Evolutionary conservation across 2,329 filamentous ascomycete genomes (phyloP).

Genomic region (Fusarium buharicum): DNA sequence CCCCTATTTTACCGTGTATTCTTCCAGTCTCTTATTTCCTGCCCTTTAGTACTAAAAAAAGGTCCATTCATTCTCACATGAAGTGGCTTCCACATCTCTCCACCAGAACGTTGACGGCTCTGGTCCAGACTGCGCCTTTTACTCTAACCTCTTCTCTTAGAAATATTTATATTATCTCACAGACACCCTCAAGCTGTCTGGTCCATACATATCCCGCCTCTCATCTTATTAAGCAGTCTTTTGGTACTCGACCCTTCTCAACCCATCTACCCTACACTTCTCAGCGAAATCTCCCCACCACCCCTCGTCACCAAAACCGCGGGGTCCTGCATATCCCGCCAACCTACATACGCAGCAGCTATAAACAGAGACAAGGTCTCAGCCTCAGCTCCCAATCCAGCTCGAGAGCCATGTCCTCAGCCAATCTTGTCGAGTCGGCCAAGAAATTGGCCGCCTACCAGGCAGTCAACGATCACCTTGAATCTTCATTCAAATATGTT

Average conservation of each 20-base stretch:
- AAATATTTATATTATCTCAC: not conserved
- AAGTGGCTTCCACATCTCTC: constrained; percentile 28
- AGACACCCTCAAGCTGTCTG: not conserved
- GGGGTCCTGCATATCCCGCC: constrained; percentile 33
- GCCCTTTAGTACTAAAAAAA: not conserved
- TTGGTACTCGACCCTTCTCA: constrained; percentile 1
- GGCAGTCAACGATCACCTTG: constrained; percentile 79
- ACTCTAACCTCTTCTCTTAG: not conserved
- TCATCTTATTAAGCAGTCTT: not conserved
- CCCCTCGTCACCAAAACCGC: constrained; percentile 29
- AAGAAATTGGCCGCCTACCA: constrained; percentile 80
- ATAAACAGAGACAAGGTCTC: constrained; percentile 28
- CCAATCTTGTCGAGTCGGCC: constrained; percentile 70
- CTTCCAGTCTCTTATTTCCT: too few species aligned
- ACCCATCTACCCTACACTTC: constrained; percentile 32
- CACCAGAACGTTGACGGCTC: constrained; percentile 16
- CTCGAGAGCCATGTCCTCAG: constrained; percentile 51
- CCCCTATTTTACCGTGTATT: too few species aligned
- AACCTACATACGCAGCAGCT: constrained; percentile 25
- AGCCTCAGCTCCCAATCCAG: constrained; percentile 14
- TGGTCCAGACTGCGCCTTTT: constrained; percentile 15
- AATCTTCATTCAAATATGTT: constrained; percentile 69
- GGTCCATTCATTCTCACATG: constrained; percentile 18
- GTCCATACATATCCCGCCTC: not conserved
- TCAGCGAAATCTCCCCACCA: constrained; percentile 25